Percentiles rank a stretch among this genome's conserved stretches.
Evolutionary conservation across 257 asterid species (phyloP).

Genomic region (Datura wrightii): DNA sequence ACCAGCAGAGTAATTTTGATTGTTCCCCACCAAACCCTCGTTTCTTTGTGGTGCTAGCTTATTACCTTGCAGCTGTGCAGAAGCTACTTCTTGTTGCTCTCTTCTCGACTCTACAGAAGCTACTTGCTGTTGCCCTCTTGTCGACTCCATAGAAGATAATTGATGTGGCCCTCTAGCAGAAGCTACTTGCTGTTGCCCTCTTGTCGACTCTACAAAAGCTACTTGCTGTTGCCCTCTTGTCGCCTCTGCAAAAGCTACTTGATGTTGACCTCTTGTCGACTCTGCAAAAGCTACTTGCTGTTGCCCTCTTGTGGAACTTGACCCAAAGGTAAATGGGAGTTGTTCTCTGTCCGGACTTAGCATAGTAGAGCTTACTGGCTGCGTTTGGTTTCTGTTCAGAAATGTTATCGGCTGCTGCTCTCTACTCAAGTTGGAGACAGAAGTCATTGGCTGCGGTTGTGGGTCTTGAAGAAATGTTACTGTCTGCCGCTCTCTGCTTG

Average conservation of each 20-base stretch:
- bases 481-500: conserved; percentile 33
- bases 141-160: conserved; percentile 37
- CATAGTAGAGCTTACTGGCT: conserved; percentile 42
- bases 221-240: conserved; percentile 4
- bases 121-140: conserved; percentile 13
- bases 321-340: conserved; percentile 45
- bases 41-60: conserved; percentile 20
- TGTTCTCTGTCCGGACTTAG: conserved; percentile 49
- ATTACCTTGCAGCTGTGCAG: conserved; percentile 18
- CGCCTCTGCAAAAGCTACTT: conserved; percentile 10
- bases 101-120: conserved; percentile 12
- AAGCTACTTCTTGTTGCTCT: background rate
- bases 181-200: conserved; percentile 41
- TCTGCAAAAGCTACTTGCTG: conserved; percentile 40
- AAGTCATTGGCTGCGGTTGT: conserved; percentile 23
- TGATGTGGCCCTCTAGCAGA: conserved; percentile 43
- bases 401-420: conserved; percentile 45
- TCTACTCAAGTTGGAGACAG: conserved; percentile 25
- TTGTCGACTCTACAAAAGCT: conserved; percentile 31
- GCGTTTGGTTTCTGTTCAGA: conserved; percentile 40
- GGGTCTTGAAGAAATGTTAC: conserved; percentile 29
- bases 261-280: conserved; percentile 20
- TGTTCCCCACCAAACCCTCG: conserved; percentile 23
- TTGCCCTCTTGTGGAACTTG: conserved; percentile 48
- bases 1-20: conserved; percentile 32